Evolutionary conservation across 352 stramenopile species (phyloP).

Genomic region (Pythium folliculosum): DNA sequence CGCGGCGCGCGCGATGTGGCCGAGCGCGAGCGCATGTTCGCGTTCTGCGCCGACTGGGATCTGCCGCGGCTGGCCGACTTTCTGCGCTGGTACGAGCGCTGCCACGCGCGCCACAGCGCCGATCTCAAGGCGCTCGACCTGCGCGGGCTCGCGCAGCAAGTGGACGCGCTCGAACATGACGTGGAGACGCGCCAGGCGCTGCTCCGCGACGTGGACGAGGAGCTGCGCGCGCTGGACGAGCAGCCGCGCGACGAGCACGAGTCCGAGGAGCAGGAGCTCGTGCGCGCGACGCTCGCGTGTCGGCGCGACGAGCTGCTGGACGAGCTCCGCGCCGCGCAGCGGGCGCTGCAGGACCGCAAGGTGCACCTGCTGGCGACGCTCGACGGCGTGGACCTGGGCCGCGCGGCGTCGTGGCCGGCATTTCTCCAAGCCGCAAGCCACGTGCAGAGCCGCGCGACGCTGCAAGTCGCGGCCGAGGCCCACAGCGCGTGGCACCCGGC

Average conservation of each 20-base stretch:
- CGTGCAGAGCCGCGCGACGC: conserved; percentile 45
- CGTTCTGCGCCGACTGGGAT: conserved; percentile 66
- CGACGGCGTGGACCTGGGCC: conserved; percentile 54
- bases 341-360: conserved; percentile 38
- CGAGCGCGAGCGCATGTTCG: conserved; percentile 49
- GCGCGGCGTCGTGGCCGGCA: conserved; percentile 49
- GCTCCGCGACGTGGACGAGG: conserved; percentile 43
- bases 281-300: conserved; percentile 19
- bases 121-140: conserved; percentile 24
- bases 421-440: conserved; percentile 57
- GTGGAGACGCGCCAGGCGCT: conserved; percentile 38
- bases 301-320: conserved; percentile 21
- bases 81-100: conserved; percentile 60
- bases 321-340: conserved; percentile 38
- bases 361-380: conserved; percentile 58
- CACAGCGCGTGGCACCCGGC: conserved; percentile 46
- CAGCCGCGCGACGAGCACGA: not conserved
- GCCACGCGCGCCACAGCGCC: conserved; percentile 19
- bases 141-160: conserved; percentile 28
- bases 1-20: conserved; percentile 45
- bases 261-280: conserved; percentile 16
- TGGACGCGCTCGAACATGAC: conserved; percentile 40
- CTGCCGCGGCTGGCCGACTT: conserved; percentile 49
- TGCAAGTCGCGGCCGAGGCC: conserved; percentile 24
- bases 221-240: conserved; percentile 26